Base-by-base conservation (phyloP, 2,329 filamentous ascomycete genomes). In the Emydomyces testavorans region DNA sequence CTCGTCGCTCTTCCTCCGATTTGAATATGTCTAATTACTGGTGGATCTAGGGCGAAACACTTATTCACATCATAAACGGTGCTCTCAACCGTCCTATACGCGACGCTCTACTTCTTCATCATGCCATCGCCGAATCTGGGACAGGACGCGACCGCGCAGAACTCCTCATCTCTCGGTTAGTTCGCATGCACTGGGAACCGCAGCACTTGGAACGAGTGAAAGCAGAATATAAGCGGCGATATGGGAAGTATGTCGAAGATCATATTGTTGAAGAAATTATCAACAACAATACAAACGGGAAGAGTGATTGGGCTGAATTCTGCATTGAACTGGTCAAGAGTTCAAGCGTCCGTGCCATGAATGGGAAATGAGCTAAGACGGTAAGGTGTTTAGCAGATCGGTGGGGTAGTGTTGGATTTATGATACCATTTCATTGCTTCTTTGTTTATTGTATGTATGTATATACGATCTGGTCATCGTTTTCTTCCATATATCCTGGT, bases 21-120 rank as follows among this genome's bases (percentile, higher is more conserved):
- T 13, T 6, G 10, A 15, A 29, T 20, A 32, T 51, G 5, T 6
- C 51, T 52, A 52, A 53, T 41, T 10, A n/a, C 46, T 21, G 34
- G 26, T 35, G 15, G 28, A 47, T 34, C 23, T 16, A 95, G 89
- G 92, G 92, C 54, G 92, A 98, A 70, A 80, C 94, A 16, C 79
- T 96, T 31, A 86, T 88, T 0, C 92, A 96, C 66, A 86, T 96
- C 57, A 82, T 98, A 60, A 95, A 96, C 68, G 92, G 92, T 59
- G 81, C 94, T 49, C 94, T 96, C 70, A 96, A 96, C 70, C 85
- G 85, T 50, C 89, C 92, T 4, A 87, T 94, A 53, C 85, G 92
- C 48, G 92, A 96, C 64, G 87, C 90, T 2, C 76, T 95, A 31
- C 80, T 96, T 2, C 73, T 98, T 1, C 82, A 94, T 65, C 92